Conservation (phyloP, 176 grass and related monocot genomes). For the Raddia distichophylla region DNA sequence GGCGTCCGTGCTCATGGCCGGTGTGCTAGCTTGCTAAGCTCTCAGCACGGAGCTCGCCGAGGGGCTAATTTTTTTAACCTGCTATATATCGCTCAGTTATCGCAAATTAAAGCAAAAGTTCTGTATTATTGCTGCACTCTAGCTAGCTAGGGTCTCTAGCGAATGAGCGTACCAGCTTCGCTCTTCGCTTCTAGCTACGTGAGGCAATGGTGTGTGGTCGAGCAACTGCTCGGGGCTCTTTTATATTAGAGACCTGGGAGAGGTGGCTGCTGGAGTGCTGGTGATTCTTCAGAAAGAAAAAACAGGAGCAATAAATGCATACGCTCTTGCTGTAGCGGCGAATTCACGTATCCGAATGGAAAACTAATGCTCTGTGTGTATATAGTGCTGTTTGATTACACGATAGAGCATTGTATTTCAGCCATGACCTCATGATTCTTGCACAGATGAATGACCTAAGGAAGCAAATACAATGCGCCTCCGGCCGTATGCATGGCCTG, state of each 20-base stretch:
- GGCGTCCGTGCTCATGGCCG: constrained; percentile 44
- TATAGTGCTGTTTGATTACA: too few species aligned
- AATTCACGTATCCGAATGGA: constrained; percentile 11
- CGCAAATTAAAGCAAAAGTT: neutral
- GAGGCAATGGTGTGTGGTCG: neutral
- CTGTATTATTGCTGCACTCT: constrained; percentile 38
- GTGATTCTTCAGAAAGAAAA: neutral
- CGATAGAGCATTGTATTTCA: neutral
- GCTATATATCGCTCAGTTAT: neutral
- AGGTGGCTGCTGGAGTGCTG: neutral
- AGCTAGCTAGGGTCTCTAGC: neutral
- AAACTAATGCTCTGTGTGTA: too few species aligned
- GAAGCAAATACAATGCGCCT: neutral
- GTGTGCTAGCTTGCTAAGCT: too few species aligned
- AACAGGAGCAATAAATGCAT: neutral
- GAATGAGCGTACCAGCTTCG: neutral
- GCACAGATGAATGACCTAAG: neutral
- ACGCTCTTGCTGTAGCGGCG: neutral
- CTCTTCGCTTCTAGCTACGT: neutral
- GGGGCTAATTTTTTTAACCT: neutral
- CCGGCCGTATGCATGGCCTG: neutral
- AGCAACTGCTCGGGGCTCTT: constrained; percentile 21
- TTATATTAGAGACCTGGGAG: constrained; percentile 21
- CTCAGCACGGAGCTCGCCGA: neutral
- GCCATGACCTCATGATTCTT: neutral